Conservation (phyloP, 345 rosid species). For the Populus pruinosa region DNA sequence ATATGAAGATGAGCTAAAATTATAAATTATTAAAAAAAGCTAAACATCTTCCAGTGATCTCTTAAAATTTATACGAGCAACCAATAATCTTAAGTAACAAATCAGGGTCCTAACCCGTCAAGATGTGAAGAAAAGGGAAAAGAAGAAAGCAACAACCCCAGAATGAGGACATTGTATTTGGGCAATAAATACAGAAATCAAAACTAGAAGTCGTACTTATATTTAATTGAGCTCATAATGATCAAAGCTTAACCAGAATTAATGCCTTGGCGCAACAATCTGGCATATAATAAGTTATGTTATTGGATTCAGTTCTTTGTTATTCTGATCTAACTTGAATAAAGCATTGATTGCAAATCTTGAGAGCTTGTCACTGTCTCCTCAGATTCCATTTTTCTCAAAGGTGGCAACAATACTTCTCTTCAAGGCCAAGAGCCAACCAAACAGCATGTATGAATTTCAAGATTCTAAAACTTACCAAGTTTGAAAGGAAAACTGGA, state of each 20-base stretch:
- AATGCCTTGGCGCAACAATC: not conserved
- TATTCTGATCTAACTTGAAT: not conserved
- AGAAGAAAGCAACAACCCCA: not conserved
- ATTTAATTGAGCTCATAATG: not conserved
- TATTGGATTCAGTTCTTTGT: not conserved
- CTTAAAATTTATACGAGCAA: not conserved
- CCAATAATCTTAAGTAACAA: not conserved
- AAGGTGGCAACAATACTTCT: not conserved
- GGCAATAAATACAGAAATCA: not conserved
- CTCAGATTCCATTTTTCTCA: not conserved
- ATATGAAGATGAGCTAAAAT: not conserved
- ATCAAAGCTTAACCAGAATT: not conserved
- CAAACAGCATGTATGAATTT: not conserved
- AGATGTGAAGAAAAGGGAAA: not conserved
- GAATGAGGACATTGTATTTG: not conserved
- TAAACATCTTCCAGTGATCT: not conserved
- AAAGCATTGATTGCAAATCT: not conserved
- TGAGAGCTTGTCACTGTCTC: not conserved
- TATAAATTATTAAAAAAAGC: not conserved
- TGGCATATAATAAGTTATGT: not conserved
- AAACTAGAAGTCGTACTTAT: not conserved
- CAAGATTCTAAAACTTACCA: constrained; percentile 19
- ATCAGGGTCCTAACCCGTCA: not conserved
- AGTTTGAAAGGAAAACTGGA: constrained; percentile 32
- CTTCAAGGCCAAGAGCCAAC: not conserved